phyloP scores from a whole-genome alignment of 164 flowering plant species.

The Annona squamosa region DNA sequence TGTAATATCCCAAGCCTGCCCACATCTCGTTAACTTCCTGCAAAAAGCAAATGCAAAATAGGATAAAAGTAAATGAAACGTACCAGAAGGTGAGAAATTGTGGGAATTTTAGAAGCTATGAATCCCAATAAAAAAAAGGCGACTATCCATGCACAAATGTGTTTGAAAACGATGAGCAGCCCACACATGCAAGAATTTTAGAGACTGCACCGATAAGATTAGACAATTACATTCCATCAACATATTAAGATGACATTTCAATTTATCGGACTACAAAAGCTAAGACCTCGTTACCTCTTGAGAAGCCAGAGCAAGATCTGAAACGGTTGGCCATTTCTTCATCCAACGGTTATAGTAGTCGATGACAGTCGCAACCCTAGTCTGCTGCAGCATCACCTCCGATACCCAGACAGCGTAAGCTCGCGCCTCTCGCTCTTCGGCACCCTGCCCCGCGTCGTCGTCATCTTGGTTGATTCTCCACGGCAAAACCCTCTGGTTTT shows the following conservation, averaged over 20 bases:
- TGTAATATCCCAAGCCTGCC: constrained; percentile 96
- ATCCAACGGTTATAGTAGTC: constrained; percentile 85
- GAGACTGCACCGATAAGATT: no score
- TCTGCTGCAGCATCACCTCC: constrained; percentile 95
- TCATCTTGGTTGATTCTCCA: constrained; percentile 37
- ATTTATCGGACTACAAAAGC: not conserved
- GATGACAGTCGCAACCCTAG: constrained; percentile 34
- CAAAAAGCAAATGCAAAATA: constrained; percentile 7
- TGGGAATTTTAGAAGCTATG: no score
- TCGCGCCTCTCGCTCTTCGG: constrained; percentile 1
- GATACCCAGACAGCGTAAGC: constrained; percentile 99
- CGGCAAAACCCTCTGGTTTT: constrained; percentile 55
- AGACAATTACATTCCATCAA: not conserved
- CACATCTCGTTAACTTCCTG: constrained; percentile 99
- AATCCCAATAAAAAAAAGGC: no score
- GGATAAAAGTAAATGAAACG: not conserved
- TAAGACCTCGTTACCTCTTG: constrained; percentile 49
- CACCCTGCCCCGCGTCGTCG: constrained; percentile 7
- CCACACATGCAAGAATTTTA: no score
- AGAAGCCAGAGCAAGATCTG: constrained; percentile 71
- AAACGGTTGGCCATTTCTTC: constrained; percentile 74
- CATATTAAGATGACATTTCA: not conserved
- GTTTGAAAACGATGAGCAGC: no score
- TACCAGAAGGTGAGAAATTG: not conserved
- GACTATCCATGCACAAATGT: no score